Base-by-base conservation (phyloP, 345 rosid species). In the Brassica nigra region DNA sequence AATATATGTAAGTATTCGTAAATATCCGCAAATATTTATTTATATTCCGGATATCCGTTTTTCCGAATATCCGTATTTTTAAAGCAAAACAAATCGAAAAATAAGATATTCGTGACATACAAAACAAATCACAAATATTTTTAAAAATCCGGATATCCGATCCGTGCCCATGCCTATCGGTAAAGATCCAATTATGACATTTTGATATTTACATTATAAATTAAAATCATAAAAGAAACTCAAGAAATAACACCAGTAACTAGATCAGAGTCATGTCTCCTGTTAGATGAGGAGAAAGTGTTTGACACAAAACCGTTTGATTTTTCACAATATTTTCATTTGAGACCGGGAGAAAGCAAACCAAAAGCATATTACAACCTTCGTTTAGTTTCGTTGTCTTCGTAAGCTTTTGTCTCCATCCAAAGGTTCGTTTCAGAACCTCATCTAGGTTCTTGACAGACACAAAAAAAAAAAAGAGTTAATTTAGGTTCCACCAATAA, bases 401-500 rank as follows among this genome's bases (percentile, higher is more conserved):
- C 3, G 6, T 23, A 37, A 72, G 28, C 3, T 29, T 15, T 8
- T 12, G n/a, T 36, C 8, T 72, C 23, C 36, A 27, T 37, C 8
- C 36, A 71, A 58, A 34, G n/a, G 54, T 57, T 58, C 20, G 14
- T 11, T 20, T 6, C 20, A 63, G 42, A 63, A 6, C 18, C 18
- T 10, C 66, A 42, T 11, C 3, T 30, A 30, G 33, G 33, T 30
- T 30, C 33, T 30, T 30, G 33, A 30, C 33, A 30, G 33, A 30
- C 33, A 30, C 33, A 30, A 30, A 30, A 3, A 30, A 30, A 62
- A 30, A 15, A 10, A 64, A 15, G 18, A 64, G 47, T 39, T 62
- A 30, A 12, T 71, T 23, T 34, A 71, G 59, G 33, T 47, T 49
- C 73, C 73, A 29, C 23, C 37, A 69, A 69, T 11, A 49, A 8